phyloP scores from a whole-genome alignment of 1,284 basidiomycete genomes.

The Leccinum laetum region DNA sequence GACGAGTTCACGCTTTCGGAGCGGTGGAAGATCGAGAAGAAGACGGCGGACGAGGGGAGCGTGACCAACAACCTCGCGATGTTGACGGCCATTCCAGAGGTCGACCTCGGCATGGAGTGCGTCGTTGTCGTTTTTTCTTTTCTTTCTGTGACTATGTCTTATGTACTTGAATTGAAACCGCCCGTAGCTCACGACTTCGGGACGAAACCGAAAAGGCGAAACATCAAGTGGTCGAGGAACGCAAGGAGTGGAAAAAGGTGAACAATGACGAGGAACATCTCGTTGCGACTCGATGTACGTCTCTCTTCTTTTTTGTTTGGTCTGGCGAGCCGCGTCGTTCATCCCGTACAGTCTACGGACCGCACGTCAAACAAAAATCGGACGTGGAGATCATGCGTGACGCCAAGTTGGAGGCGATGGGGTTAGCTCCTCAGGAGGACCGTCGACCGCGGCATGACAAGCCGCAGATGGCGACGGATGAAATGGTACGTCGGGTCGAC shows the following conservation, averaged over 20 bases:
- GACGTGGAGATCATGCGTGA: slow-evolving; percentile 86
- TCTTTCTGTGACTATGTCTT: too few species aligned
- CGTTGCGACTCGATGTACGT: slow-evolving; percentile 82
- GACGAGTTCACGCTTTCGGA: too few species aligned
- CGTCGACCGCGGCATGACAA: slow-evolving; percentile 53
- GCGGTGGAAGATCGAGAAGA: too few species aligned
- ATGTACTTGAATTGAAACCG: slow-evolving; percentile 28
- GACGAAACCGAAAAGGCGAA: slow-evolving; percentile 98
- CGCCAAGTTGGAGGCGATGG: slow-evolving; percentile 82
- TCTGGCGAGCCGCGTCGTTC: not conserved
- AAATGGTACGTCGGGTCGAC: slow-evolving; percentile 54
- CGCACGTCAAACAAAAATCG: slow-evolving; percentile 74
- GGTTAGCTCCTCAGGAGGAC: slow-evolving; percentile 62
- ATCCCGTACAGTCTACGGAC: slow-evolving; percentile 61
- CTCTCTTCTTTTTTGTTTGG: not conserved
- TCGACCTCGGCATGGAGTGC: too few species aligned
- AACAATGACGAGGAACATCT: slow-evolving; percentile 75
- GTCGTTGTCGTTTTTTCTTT: too few species aligned
- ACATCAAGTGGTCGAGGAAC: slow-evolving; percentile 75
- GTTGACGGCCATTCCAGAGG: too few species aligned
- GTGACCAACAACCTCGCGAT: too few species aligned
- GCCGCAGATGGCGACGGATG: slow-evolving; percentile 87
- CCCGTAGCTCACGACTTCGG: slow-evolving; percentile 78
- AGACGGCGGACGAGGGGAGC: too few species aligned
- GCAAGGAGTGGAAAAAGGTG: slow-evolving; percentile 54